Percentiles rank a stretch among this genome's conserved stretches.
These are phyloP conservation scores for Populus hybrid DNA, from an alignment of 441 rosid genomes.

Conservation along the genomic window DNA sequence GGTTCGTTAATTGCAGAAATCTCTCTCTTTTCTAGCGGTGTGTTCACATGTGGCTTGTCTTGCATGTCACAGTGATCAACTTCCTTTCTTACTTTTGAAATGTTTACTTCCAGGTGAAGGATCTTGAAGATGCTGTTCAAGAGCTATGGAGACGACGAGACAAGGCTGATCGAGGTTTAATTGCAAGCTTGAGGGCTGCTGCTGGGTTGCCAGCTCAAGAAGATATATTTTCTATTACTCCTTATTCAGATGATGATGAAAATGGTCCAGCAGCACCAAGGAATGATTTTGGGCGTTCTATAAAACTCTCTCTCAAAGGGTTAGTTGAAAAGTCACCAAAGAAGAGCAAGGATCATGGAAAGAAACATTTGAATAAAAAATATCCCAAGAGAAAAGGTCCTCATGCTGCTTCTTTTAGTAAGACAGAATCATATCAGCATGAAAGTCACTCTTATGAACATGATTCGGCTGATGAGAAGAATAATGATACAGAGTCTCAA, in stretches of 20 bases:
- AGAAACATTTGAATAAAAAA: conserved; percentile 55
- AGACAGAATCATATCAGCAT: conserved; percentile 37
- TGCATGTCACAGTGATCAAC: background rate
- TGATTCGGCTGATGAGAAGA: conserved; percentile 39
- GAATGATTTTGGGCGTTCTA: conserved; percentile 63
- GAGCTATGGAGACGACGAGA: conserved; percentile 95
- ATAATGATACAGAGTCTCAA: conserved; percentile 36
- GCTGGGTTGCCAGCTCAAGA: conserved; percentile 94
- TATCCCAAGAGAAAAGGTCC: conserved; percentile 49
- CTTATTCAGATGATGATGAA: conserved; percentile 91
- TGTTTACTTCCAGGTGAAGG: conserved; percentile 56
- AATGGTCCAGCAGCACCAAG: conserved; percentile 46
- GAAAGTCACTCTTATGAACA: conserved; percentile 38
- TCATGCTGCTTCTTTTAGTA: conserved; percentile 30
- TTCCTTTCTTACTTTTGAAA: background rate
- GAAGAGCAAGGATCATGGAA: conserved; percentile 72
- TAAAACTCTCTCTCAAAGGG: conserved; percentile 89
- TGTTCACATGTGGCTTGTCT: background rate
- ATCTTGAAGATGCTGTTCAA: conserved; percentile 94
- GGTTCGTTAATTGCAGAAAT: conserved; percentile 40
- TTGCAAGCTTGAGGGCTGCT: conserved; percentile 80
- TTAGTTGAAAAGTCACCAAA: conserved; percentile 74
- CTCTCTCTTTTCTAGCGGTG: background rate
- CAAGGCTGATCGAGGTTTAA: conserved; percentile 65
- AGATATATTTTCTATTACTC: conserved; percentile 79